These are phyloP conservation scores for Amanita rubescens DNA, from an alignment of 768 basidiomycete genomes.

Conservation along the genomic window DNA sequence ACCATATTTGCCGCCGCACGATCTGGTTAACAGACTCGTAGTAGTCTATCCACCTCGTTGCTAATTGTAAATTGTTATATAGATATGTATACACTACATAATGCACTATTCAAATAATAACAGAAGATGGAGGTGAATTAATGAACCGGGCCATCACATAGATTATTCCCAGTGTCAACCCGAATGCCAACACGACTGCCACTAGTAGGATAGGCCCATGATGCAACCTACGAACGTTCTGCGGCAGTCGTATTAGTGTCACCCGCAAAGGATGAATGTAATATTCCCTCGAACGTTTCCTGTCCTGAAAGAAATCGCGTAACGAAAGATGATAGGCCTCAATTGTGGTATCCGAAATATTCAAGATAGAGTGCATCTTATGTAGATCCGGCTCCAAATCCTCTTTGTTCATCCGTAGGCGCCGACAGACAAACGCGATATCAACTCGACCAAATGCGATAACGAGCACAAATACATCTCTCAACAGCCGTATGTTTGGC, in stretches of 20 bases:
- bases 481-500: neutral
- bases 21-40: too few species aligned
- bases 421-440: neutral
- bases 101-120: neutral
- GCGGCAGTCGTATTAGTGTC: neutral
- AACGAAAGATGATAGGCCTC: neutral
- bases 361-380: neutral
- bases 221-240: too few species aligned
- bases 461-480: neutral
- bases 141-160: too few species aligned
- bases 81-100: neutral
- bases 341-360: neutral
- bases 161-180: too few species aligned
- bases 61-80: too few species aligned
- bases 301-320: neutral
- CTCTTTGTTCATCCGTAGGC: neutral
- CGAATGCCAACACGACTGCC: too few species aligned
- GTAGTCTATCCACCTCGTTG: too few species aligned
- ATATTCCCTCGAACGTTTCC: neutral
- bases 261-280: neutral
- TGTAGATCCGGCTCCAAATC: neutral
- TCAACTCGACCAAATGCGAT: neutral
- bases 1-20: too few species aligned
- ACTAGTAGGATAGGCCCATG: too few species aligned
- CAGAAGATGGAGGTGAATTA: too few species aligned